A percentile compares a stretch with the other conserved stretches of the same genome.
These are phyloP conservation scores for Mrakiaceae sp. DNA, from an alignment of 1,284 basidiomycete genomes.

Conservation along the genomic window DNA sequence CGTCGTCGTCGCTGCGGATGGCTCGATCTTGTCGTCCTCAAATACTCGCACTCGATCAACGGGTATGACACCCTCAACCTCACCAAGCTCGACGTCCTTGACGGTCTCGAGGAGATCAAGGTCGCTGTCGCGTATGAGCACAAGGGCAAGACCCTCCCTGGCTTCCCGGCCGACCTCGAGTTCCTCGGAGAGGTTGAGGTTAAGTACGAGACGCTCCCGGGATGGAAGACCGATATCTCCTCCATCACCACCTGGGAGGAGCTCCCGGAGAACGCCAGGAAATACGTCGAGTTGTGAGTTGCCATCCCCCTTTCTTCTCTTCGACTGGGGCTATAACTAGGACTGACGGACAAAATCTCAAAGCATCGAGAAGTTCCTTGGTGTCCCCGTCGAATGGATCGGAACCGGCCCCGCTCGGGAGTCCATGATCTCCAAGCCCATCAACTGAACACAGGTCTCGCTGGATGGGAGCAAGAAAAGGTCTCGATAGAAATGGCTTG, in stretches of 20 bases:
- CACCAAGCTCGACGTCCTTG: conserved; percentile 91
- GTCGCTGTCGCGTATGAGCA: conserved; percentile 70
- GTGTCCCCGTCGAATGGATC: conserved; percentile 80
- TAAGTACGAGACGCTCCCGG: conserved; percentile 78
- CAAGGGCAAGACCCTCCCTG: conserved; percentile 62
- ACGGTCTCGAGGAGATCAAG: conserved; percentile 77
- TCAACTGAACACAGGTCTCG: too few species aligned
- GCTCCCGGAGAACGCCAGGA: conserved; percentile 73
- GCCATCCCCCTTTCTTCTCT: too few species aligned
- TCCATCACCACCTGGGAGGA: conserved; percentile 55
- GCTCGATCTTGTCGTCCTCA: conserved; percentile 92
- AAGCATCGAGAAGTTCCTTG: conserved; percentile 62
- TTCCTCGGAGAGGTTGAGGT: conserved; percentile 67
- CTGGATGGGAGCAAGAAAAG: too few species aligned
- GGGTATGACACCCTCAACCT: conserved; percentile 90
- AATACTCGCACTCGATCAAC: conserved; percentile 87
- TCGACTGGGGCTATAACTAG: too few species aligned
- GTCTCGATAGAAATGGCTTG: too few species aligned
- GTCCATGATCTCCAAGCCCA: conserved; percentile 48
- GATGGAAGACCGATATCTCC: conserved; percentile 79
- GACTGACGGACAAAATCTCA: too few species aligned
- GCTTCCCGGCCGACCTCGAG: conserved; percentile 93
- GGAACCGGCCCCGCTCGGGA: conserved; percentile 77
- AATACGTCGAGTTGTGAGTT: conserved; percentile 60
- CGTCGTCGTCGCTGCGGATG: conserved; percentile 87